Base-by-base conservation (phyloP, 768 basidiomycete genomes). In the Russula olivacea region DNA sequence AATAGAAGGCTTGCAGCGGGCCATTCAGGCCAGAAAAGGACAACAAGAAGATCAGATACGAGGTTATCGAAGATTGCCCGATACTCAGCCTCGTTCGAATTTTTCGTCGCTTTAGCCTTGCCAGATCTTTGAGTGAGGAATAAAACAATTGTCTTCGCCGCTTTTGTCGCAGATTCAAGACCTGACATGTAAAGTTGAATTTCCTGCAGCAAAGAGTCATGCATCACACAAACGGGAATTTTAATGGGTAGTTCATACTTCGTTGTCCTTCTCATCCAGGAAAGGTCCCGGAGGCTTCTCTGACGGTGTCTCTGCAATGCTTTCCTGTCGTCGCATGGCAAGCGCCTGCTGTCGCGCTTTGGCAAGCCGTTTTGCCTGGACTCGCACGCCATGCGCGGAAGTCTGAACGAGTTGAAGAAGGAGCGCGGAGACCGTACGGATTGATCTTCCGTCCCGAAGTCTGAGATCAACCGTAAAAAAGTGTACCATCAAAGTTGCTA, bases 21-120 rank as follows among this genome's bases (percentile, higher is more conserved):
- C 94, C 96, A 99, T 74, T 99, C 97, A 0, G 97, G 95, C 85
- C 91, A 91, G 72, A 89, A 94, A 7, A 98, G 77, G 21, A 97
- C 93, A 10, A 83, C 81, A 25, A 98, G 80, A 25, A 97, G 78
- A 71, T 99, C 97, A 2, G 86, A 84, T 47, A 98, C 84, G 12
- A 98, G 77, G 68, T 90, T 90, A 70, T 98, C 96, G 63, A 98
- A 89, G 43, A 98, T 93, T 0, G 86, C 80, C 54, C 93, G 85
- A 72, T 98, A 98, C 71, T 98, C 96, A 6, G 90, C 87, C 71
- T 99, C 97, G 68, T 92, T 93, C 0, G 93, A 87, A 67, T 89
- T 92, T 72, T 96, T 96, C 15, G 89, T 91, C 6, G 84, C 77
- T 69, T 94, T 95, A 12, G 87, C 85, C 73, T 91, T 95, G 9